These are phyloP conservation scores for Seiridium unicorne DNA, from an alignment of 2,329 filamentous ascomycete genomes.

Conservation along the genomic window DNA sequence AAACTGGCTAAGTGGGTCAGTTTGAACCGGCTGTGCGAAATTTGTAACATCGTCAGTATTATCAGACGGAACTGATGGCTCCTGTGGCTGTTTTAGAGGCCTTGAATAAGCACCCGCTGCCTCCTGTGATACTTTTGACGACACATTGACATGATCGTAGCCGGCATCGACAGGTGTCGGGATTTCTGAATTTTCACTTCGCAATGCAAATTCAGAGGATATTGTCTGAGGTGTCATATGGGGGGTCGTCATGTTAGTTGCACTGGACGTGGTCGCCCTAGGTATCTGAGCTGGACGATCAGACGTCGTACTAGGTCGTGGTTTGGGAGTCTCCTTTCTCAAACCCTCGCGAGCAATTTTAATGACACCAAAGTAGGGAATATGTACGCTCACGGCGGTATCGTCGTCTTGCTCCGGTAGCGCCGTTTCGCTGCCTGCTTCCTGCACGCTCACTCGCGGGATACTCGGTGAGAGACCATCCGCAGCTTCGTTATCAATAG, in stretches of 20 bases:
- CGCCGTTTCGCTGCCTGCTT: neutral
- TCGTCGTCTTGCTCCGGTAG: conserved; percentile 10
- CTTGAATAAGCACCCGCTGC: too few species aligned
- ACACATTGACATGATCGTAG: too few species aligned
- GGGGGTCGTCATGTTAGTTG: too few species aligned
- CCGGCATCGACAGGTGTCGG: too few species aligned
- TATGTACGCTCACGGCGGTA: conserved; percentile 30
- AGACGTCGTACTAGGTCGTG: neutral
- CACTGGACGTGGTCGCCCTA: too few species aligned
- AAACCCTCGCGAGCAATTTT: conserved; percentile 9
- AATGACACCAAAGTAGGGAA: conserved; percentile 42
- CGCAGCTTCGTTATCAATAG: conserved; percentile 27
- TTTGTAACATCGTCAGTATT: neutral
- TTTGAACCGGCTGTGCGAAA: neutral
- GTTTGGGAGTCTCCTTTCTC: neutral
- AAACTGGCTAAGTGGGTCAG: neutral
- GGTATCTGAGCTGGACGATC: neutral
- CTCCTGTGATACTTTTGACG: too few species aligned
- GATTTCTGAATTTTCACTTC: too few species aligned
- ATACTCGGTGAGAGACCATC: conserved; percentile 17
- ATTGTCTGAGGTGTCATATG: too few species aligned
- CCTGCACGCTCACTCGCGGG: neutral
- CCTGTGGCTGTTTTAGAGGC: too few species aligned
- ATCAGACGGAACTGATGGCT: too few species aligned
- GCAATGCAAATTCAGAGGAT: too few species aligned